phyloP scores from a whole-genome alignment of 1,139 yeast species.

The Debaryomyces coudertii region DNA sequence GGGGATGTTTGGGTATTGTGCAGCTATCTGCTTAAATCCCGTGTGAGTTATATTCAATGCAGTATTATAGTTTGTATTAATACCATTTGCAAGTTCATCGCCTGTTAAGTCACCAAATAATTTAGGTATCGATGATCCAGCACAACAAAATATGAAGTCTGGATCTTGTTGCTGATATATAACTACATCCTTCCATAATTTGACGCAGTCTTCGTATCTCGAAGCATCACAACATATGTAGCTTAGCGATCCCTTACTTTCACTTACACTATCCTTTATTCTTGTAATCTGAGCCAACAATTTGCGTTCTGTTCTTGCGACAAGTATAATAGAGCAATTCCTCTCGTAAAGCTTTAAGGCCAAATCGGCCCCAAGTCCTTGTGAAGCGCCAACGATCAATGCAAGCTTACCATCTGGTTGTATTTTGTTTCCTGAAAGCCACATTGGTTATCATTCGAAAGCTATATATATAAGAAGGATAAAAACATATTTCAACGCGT shows the following conservation, averaged over 20 bases:
- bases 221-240: constrained; percentile 72
- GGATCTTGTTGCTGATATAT: constrained; percentile 45
- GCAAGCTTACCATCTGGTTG: constrained; percentile 56
- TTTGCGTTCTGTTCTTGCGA: constrained; percentile 71
- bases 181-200: constrained; percentile 35
- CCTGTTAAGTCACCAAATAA: constrained; percentile 69
- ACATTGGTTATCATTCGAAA: constrained; percentile 18
- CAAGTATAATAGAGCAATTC: constrained; percentile 70
- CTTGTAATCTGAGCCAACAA: constrained; percentile 51
- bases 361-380: constrained; percentile 85
- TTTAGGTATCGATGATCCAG: constrained; percentile 84
- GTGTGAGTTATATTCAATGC: constrained; percentile 73
- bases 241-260: constrained; percentile 35
- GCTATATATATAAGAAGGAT: not conserved
- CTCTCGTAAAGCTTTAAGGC: constrained; percentile 59
- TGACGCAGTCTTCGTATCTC: constrained; percentile 50
- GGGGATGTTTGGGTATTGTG: constrained; percentile 10
- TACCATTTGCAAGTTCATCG: constrained; percentile 60
- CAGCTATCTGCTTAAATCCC: constrained; percentile 45
- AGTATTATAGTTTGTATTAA: constrained; percentile 71
- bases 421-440: constrained; percentile 34
- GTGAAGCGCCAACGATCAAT: constrained; percentile 92
- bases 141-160: constrained; percentile 81
- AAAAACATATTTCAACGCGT: not conserved
- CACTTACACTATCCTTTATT: constrained; percentile 32